phyloP scores from a whole-genome alignment of 140 eudicot species.

The Bidens hawaiensis region DNA sequence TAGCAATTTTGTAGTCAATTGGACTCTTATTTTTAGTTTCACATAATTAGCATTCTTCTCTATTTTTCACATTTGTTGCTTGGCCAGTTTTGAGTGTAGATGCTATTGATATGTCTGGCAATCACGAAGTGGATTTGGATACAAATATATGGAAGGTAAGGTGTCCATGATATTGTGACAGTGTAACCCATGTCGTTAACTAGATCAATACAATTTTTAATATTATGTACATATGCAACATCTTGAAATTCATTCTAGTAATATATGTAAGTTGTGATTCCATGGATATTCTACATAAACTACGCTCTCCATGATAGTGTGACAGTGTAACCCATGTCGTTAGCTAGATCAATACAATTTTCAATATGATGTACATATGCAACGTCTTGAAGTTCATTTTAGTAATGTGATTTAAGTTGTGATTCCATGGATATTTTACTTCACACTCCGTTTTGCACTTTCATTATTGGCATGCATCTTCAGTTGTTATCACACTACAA shows the following conservation, averaged over 20 bases:
- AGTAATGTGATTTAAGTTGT: neutral
- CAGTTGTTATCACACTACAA: neutral
- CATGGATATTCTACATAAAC: too few species aligned
- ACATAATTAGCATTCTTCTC: neutral
- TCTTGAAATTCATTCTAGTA: too few species aligned
- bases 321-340: too few species aligned
- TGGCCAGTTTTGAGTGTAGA: constrained; percentile 41
- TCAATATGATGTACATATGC: neutral
- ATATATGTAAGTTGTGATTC: too few species aligned
- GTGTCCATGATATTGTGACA: neutral
- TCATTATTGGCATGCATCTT: neutral
- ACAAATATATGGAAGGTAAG: constrained; percentile 98
- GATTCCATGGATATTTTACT: neutral
- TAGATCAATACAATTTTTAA: too few species aligned
- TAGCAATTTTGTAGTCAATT: constrained; percentile 17
- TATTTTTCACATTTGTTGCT: neutral
- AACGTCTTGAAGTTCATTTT: neutral
- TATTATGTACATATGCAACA: too few species aligned
- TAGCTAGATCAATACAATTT: too few species aligned
- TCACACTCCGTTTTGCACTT: neutral
- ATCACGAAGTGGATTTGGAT: constrained; percentile 99
- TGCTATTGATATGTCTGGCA: constrained; percentile 91
- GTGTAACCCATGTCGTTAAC: neutral
- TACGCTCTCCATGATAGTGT: too few species aligned
- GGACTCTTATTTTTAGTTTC: constrained; percentile 3